Evolutionary conservation across 306 rosid genomes (phyloP).

Genomic region (Abrus precatorius): DNA sequence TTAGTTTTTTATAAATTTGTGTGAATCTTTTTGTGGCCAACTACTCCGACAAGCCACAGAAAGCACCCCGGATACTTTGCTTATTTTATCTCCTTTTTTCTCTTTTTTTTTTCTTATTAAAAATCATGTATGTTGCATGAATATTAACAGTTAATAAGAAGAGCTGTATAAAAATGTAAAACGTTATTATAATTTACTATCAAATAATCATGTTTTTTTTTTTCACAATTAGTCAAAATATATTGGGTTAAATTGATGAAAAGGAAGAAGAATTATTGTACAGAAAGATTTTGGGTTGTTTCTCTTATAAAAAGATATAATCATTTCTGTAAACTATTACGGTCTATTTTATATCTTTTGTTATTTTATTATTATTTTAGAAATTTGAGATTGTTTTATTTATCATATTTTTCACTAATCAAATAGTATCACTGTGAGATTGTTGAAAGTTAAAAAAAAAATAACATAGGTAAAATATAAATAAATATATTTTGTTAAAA

Average conservation of each 20-base stretch:
- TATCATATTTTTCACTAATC: too few species aligned
- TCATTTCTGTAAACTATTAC: too few species aligned
- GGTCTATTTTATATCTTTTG: too few species aligned
- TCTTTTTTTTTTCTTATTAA: neutral
- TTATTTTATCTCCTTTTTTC: slow-evolving; percentile 22
- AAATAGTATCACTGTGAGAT: too few species aligned
- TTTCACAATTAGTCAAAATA: neutral
- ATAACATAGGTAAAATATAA: too few species aligned
- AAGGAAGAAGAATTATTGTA: too few species aligned
- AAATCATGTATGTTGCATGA: slow-evolving; percentile 2
- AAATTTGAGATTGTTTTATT: too few species aligned
- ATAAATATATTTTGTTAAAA: too few species aligned
- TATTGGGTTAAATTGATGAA: neutral
- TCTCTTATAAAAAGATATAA: too few species aligned
- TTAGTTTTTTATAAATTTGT: slow-evolving; percentile 32
- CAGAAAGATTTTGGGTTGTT: too few species aligned
- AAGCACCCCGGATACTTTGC: slow-evolving; percentile 63
- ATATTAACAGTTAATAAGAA: neutral
- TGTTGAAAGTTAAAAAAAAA: too few species aligned
- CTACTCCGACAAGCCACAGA: slow-evolving; percentile 82
- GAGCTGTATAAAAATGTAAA: neutral
- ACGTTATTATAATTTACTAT: neutral
- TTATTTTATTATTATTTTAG: too few species aligned
- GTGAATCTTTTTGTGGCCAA: slow-evolving; percentile 75
- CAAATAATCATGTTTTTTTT: neutral